Evolutionary conservation across 1,284 basidiomycete genomes (phyloP).

Genomic region (Peniophora sp.): DNA sequence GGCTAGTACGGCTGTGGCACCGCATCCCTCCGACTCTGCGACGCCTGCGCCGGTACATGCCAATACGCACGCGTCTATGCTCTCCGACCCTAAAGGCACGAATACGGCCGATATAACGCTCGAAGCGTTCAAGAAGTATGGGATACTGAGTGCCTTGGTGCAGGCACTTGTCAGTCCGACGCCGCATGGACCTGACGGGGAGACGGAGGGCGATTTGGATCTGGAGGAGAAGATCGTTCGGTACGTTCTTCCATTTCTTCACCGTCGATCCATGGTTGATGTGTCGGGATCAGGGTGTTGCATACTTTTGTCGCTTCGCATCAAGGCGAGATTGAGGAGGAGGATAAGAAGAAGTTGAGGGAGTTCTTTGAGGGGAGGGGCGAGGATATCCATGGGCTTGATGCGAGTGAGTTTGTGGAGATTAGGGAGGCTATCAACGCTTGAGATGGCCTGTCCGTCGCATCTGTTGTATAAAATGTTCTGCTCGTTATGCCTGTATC

Average conservation of each 20-base stretch:
- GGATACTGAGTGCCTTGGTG: constrained; percentile 34
- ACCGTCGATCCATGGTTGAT: background rate
- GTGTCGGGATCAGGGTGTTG: constrained; percentile 32
- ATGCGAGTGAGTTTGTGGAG: constrained; percentile 8
- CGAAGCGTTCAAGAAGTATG: constrained; percentile 38
- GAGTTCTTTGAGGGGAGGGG: constrained; percentile 20
- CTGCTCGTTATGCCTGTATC: too few species aligned
- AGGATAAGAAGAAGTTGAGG: constrained; percentile 35
- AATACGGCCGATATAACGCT: constrained; percentile 42
- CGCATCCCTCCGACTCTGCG: constrained; percentile 15
- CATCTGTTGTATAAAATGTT: too few species aligned
- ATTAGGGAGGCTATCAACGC: too few species aligned
- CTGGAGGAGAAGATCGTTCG: constrained; percentile 77
- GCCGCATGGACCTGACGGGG: constrained; percentile 65
- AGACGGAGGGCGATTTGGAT: constrained; percentile 63
- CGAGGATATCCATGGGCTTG: constrained; percentile 14
- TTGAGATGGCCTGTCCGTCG: too few species aligned
- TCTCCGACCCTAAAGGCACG: constrained; percentile 38
- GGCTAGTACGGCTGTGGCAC: constrained; percentile 3
- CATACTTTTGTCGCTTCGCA: constrained; percentile 46
- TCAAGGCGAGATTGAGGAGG: constrained; percentile 28
- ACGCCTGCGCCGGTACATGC: constrained; percentile 38
- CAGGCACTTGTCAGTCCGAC: constrained; percentile 40
- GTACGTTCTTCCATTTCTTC: constrained; percentile 26
- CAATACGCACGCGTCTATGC: constrained; percentile 61